Evolutionary conservation across 345 rosid species (phyloP).

Genomic region (Hirschfeldia incana): DNA sequence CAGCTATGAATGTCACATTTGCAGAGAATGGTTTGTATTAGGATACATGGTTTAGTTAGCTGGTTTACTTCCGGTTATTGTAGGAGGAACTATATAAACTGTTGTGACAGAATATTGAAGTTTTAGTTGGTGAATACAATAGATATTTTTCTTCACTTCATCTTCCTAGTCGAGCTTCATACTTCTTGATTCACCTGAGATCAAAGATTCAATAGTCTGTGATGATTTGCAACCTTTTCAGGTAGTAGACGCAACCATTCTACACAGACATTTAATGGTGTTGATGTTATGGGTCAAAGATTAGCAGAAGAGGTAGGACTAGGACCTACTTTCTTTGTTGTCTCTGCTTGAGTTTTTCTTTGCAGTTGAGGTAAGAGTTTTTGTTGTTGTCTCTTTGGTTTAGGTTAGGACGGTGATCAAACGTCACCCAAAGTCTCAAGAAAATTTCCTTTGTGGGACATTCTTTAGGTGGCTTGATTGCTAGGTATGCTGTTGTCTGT

Average conservation of each 20-base stretch:
- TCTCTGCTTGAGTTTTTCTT: constrained; percentile 12
- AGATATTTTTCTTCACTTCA: no score
- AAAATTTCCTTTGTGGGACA: constrained; percentile 85
- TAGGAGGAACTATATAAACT: no score
- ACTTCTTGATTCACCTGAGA: no score
- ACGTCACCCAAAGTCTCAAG: constrained; percentile 49
- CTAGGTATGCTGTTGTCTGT: constrained; percentile 81
- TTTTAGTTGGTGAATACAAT: no score
- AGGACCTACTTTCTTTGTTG: constrained; percentile 11
- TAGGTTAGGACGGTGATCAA: constrained; percentile 69
- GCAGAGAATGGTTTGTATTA: no score
- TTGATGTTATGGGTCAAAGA: constrained; percentile 87
- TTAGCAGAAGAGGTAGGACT: constrained; percentile 73
- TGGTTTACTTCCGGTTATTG: no score
- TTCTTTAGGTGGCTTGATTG: constrained; percentile 85
- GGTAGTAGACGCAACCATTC: constrained; percentile 69
- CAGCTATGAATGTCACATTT: not conserved
- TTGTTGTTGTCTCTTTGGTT: constrained; percentile 34
- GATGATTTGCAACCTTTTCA: constrained; percentile 31
- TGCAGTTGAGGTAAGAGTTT: not conserved
- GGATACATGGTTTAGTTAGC: no score
- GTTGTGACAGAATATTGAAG: no score
- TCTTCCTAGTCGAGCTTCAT: no score
- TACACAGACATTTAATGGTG: constrained; percentile 72
- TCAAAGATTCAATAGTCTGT: not conserved